Conservation (phyloP, 495 filamentous ascomycete genomes). For the Neurospora tetrasperma region DNA sequence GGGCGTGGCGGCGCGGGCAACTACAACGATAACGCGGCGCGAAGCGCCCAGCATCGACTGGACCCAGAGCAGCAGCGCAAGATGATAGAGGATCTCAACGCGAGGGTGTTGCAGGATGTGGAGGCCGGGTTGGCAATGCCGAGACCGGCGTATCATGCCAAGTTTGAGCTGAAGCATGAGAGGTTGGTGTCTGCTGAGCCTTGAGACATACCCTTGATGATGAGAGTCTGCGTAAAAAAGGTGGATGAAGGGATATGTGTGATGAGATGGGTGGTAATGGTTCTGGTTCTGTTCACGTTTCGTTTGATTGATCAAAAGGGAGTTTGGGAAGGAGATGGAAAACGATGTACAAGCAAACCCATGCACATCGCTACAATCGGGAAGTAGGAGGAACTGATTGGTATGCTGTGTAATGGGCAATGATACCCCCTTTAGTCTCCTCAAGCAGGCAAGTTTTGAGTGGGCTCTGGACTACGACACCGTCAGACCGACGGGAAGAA, state of each 20-base stretch:
- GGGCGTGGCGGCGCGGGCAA: slow-evolving; percentile 55
- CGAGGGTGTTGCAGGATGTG: slow-evolving; percentile 33
- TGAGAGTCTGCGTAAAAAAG: not conserved
- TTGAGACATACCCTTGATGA: not conserved
- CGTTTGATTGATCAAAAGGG: not conserved
- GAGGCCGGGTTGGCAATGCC: slow-evolving; percentile 34
- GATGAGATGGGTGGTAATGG: not conserved
- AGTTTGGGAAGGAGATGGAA: not conserved
- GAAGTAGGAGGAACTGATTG: not conserved
- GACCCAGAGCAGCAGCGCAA: slow-evolving; percentile 21
- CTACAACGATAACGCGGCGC: slow-evolving; percentile 25
- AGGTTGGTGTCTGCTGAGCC: slow-evolving; percentile 3
- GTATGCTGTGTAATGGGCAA: not conserved
- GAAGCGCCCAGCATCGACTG: slow-evolving; percentile 10
- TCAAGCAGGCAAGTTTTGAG: not conserved
- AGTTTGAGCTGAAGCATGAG: slow-evolving; percentile 14
- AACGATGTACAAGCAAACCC: not conserved
- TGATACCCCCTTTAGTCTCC: not conserved
- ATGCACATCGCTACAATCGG: not conserved
- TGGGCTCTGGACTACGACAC: not conserved
- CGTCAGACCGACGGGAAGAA: not conserved
- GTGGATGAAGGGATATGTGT: not conserved
- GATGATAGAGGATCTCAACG: slow-evolving; percentile 22
- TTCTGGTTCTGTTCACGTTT: not conserved
- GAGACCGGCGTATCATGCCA: slow-evolving; percentile 20